Conservation (phyloP, 305 asterid species). For the Fraxinus albicans region DNA sequence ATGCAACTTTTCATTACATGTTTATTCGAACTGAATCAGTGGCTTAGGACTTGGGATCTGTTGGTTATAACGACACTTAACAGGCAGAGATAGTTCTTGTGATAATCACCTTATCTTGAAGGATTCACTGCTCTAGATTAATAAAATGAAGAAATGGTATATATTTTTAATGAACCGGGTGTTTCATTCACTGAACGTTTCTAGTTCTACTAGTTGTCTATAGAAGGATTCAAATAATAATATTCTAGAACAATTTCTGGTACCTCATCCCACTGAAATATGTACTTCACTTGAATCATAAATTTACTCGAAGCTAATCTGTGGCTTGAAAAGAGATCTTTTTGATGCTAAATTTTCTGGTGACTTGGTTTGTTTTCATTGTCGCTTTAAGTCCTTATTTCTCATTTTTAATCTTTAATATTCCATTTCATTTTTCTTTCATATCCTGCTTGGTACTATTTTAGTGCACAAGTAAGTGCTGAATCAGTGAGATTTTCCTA, state of each 20-base stretch:
- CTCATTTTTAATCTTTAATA: neutral
- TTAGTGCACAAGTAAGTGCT: constrained; percentile 25
- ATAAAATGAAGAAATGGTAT: neutral
- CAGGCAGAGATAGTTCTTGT: neutral
- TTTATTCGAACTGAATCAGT: neutral
- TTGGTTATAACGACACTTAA: neutral
- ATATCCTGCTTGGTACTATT: constrained; percentile 3
- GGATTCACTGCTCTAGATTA: neutral
- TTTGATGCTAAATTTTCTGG: neutral
- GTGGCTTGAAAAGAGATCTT: neutral
- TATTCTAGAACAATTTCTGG: constrained; percentile 11
- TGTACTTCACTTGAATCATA: neutral
- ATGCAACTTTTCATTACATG: neutral
- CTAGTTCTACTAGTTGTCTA: neutral
- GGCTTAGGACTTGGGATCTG: constrained; percentile 1
- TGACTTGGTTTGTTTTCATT: neutral
- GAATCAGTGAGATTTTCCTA: constrained; percentile 31
- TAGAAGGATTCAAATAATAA: neutral
- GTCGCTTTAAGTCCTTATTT: constrained; percentile 11
- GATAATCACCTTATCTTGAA: neutral
- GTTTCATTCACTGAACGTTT: neutral
- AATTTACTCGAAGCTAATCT: neutral
- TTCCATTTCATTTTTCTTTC: neutral
- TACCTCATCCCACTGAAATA: constrained; percentile 4
- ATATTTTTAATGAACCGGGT: neutral